Evolutionary conservation across 1,284 basidiomycete genomes (phyloP).

Genomic region (Apiotrichum mycotoxinovorans): DNA sequence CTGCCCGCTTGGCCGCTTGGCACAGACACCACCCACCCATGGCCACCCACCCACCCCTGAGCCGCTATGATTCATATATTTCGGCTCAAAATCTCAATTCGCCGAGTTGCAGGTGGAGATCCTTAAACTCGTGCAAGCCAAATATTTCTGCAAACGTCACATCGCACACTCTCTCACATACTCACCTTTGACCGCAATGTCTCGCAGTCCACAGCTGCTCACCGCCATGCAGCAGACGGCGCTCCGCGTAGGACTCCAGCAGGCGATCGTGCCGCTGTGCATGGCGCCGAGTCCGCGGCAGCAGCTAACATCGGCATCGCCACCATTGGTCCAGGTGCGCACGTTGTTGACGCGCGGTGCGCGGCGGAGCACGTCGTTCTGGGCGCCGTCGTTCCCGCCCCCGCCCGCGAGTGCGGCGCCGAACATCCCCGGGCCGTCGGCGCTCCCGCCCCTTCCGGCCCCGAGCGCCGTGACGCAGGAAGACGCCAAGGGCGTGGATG

Average conservation of each 20-base stretch:
- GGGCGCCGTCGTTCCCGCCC: conserved; percentile 22
- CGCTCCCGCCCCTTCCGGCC: conserved; percentile 9
- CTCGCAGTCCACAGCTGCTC: neutral
- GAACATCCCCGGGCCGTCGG: neutral
- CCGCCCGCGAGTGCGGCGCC: conserved; percentile 8
- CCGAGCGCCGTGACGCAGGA: conserved; percentile 11
- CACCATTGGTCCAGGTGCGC: neutral
- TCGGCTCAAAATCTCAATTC: too few species aligned
- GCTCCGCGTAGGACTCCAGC: neutral
- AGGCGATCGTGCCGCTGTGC: neutral
- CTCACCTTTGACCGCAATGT: neutral
- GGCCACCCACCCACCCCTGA: too few species aligned
- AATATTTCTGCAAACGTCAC: neutral
- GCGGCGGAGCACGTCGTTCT: conserved; percentile 20
- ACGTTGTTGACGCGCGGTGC: conserved; percentile 1
- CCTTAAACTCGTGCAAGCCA: too few species aligned
- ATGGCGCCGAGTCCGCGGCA: neutral
- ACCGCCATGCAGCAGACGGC: neutral
- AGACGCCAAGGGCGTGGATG: conserved; percentile 7
- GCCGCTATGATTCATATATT: too few species aligned
- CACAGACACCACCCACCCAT: too few species aligned
- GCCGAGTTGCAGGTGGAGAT: too few species aligned
- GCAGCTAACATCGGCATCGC: neutral
- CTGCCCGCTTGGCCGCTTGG: too few species aligned
- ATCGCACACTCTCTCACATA: neutral